Evolutionary conservation across 2,329 filamentous ascomycete genomes (phyloP), one percentile per base, ranked within the genome.

Genomic region (Periconia macrospinosa): DNA sequence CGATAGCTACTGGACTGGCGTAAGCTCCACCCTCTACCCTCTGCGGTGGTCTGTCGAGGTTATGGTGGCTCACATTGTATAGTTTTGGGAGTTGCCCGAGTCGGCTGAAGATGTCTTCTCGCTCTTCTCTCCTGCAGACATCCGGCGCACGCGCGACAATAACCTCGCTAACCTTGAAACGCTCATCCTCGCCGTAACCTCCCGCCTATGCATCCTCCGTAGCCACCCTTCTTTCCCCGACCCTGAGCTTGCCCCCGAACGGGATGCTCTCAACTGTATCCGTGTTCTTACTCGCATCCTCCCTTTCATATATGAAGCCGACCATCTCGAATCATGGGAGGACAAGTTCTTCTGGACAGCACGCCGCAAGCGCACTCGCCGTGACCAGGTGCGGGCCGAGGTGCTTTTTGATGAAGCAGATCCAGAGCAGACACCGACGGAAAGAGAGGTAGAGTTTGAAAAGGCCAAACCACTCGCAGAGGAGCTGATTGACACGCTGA

Each of bases 51-150:
- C n/a, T n/a, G n/a, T n/a, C n/a, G n/a, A n/a, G n/a, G n/a, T n/a
- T 43, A 50, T 45, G 41, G 20, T 43, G 47, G 42, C 45, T 52
- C 43, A 27, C 46, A 19, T 18, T 40, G 46, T 33, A 42, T 56
- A 97, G 90, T 97, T 97, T 78, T 97, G 93, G 92, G 91, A 96
- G 75, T 86, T 99, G 42, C 94, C 94, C 58, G 94, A 97, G 75
- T 92, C 92, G 14, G 86, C 91, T 49, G 94, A 97, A 72, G 94
- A 99, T 79, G 87, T 99, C 68, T 97, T 97, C 79, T 96, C 91
- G 71, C 85, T 97, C 56, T 97, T 97, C 77, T 92, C 92, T 37
- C 86, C 92, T 6, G 86, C 75, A 44, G 78, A 80, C 58, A 93
- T 97, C 59, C 90, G 92, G 57, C 87, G 92, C 62, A 92, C 91